Conservation (phyloP, 805 yeast species). For the Kuraishia hungarica region DNA sequence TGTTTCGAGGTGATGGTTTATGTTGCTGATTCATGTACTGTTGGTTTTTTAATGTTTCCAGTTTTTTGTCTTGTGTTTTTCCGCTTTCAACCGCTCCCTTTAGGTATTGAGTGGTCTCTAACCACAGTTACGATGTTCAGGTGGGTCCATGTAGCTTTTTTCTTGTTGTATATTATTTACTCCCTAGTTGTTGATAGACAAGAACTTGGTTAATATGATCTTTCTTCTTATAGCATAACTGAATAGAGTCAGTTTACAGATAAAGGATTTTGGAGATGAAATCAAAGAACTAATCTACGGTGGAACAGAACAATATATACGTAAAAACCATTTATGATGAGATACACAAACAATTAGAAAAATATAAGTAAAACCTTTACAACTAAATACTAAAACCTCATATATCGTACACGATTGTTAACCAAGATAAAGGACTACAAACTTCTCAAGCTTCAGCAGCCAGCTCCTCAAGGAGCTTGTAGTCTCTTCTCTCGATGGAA, state of each 20-base stretch:
- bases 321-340: neutral
- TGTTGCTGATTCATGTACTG: neutral
- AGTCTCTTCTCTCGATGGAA: constrained; percentile 80
- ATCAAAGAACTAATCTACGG: too few species aligned
- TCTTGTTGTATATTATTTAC: neutral
- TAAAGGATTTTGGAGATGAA: too few species aligned
- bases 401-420: neutral
- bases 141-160: neutral
- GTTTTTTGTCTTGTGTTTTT: too few species aligned
- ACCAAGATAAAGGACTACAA: neutral
- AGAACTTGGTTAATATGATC: neutral
- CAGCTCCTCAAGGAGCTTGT: constrained; percentile 65
- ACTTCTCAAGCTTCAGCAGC: constrained; percentile 47
- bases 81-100: neutral
- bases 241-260: too few species aligned
- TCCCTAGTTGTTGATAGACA: neutral
- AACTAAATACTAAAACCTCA: neutral
- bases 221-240: too few species aligned
- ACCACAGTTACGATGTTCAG: neutral
- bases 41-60: neutral
- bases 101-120: too few species aligned
- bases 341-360: neutral
- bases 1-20: neutral
- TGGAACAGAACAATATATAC: too few species aligned
- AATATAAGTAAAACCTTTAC: neutral